Evolutionary conservation across 352 stramenopile genomes (phyloP).

Genomic region (Phytophthora citrophthora): DNA sequence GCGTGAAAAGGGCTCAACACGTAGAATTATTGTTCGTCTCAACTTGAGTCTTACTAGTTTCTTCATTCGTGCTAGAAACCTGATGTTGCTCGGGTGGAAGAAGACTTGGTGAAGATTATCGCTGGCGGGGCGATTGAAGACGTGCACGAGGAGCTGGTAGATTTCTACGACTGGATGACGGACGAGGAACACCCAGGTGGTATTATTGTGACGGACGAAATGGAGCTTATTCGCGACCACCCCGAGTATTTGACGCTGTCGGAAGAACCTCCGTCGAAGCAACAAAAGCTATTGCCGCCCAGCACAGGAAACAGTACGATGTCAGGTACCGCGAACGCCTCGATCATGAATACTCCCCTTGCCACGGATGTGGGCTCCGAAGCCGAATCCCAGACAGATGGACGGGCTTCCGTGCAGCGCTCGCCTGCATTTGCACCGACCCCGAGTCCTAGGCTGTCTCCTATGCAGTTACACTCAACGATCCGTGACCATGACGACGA

Average conservation of each 20-base stretch:
- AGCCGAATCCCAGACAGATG: conserved; percentile 59
- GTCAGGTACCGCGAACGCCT: conserved; percentile 41
- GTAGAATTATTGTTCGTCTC: too few species aligned
- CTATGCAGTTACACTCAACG: conserved; percentile 30
- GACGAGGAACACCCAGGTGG: conserved; percentile 76
- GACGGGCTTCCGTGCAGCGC: conserved; percentile 65
- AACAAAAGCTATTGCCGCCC: conserved; percentile 37
- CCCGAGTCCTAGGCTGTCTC: conserved; percentile 58
- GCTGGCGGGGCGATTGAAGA: conserved; percentile 74
- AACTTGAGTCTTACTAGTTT: not conserved
- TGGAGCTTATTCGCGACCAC: conserved; percentile 83
- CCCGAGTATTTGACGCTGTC: conserved; percentile 80
- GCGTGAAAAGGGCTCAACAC: conserved; percentile 8
- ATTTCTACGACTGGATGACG: conserved; percentile 90
- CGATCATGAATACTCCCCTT: conserved; percentile 73
- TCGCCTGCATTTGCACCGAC: conserved; percentile 67
- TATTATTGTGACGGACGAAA: conserved; percentile 78
- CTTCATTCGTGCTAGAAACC: conserved; percentile 55
- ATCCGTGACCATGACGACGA: conserved; percentile 53
- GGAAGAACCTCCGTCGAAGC: conserved; percentile 51
- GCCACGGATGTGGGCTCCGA: conserved; percentile 75
- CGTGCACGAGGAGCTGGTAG: conserved; percentile 86
- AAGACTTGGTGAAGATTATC: conserved; percentile 86
- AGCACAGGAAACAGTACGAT: conserved; percentile 31
- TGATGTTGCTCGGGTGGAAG: conserved; percentile 84